Conservation (phyloP, 202 grass and related monocot species). For the Musa balbisiana region DNA sequence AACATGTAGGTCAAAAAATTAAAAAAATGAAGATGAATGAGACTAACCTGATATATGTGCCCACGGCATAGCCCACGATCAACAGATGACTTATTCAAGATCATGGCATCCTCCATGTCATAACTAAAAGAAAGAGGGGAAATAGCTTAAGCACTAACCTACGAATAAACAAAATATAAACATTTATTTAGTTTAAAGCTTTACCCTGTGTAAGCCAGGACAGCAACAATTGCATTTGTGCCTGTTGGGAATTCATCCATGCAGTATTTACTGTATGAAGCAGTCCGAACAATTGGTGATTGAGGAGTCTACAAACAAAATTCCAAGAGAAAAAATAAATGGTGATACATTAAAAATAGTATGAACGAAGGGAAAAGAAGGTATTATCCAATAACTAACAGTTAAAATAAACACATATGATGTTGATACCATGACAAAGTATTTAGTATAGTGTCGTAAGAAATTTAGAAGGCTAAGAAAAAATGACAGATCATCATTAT, state of each 20-base stretch:
- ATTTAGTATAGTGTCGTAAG: not conserved
- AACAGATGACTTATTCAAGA: slow-evolving; percentile 96
- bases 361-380: not conserved
- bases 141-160: slow-evolving; percentile 7
- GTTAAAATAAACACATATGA: not conserved
- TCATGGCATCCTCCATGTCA: slow-evolving; percentile 99
- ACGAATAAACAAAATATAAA: not conserved
- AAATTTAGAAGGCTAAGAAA: not conserved
- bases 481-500: not conserved
- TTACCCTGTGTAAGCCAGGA: slow-evolving; percentile 85
- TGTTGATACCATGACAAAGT: not conserved
- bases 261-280: slow-evolving; percentile 72
- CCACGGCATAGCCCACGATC: slow-evolving; percentile 87
- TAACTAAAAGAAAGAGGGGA: slow-evolving; percentile 49
- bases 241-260: slow-evolving; percentile 89
- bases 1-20: not conserved
- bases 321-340: slow-evolving; percentile 1
- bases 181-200: slow-evolving; percentile 9
- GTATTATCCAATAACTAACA: not conserved
- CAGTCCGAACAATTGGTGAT: slow-evolving; percentile 73
- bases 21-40: not conserved
- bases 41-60: slow-evolving; percentile 74
- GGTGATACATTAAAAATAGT: not conserved
- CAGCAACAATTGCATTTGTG: slow-evolving; percentile 92
- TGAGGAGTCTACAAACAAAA: slow-evolving; percentile 68